Evolutionary conservation across 1,284 basidiomycete species (phyloP), one percentile per base, ranked within the genome.

Genomic region (Pseudozyma tsukubaensis): DNA sequence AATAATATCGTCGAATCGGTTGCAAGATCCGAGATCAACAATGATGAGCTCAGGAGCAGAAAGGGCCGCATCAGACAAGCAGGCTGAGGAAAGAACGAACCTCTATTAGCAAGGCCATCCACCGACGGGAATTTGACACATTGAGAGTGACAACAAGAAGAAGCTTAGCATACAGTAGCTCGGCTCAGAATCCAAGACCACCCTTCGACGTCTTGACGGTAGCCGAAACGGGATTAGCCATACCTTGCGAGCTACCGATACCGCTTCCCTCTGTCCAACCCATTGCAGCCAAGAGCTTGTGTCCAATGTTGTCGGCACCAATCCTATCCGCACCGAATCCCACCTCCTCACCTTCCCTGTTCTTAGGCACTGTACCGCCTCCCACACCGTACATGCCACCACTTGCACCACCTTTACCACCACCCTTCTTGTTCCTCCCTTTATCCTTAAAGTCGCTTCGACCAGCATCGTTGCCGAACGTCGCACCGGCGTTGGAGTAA

Each of bases 251-350:
- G 44, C 64, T 70, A 34, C 82, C 82, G 12, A 84, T 74, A 8
- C 82, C 82, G 29, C 58, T 62, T 42, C 82, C 82, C 44, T 80
- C 77, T 13, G 61, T 70, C 82, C 83, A 84, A 16, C 83, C 83
- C 83, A 84, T 84, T 19, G 77, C 78, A 6, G 73, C 68, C 36
- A 84, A 74, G 40, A 84, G 64, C 54, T 67, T 68, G 50, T 84
- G 83, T 6, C 83, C 83, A 18, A 84, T 76, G 49, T 84, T 84
- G 36, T 82, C 82, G 19, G 77, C 75, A 18, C 79, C 77, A 45
- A 84, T 83, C 58, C 59, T 78, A 34, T 80, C 77, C 9, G 83
- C 83, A 14, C 78, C 78, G 24, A 75, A 78, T 21, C 83, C 83
- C 18, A 84, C 83, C 39, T 77, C 67, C 32, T 79, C 70, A 16